These are phyloP conservation scores for Nemania sp. DNA, from an alignment of 2,329 filamentous ascomycete species.

Conservation along the genomic window DNA sequence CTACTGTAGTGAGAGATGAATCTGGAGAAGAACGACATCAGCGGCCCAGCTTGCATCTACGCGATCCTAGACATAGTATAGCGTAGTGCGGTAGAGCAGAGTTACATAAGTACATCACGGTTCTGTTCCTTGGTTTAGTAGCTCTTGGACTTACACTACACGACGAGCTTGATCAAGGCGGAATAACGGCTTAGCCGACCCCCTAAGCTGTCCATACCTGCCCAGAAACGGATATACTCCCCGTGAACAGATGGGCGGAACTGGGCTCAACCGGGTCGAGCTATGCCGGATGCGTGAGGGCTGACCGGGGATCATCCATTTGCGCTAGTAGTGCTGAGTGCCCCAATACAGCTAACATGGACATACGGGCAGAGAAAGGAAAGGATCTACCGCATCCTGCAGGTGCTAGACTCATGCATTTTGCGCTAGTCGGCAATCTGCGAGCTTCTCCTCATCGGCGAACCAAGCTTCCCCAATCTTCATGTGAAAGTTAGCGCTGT, in stretches of 20 bases:
- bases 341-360: constrained; percentile 27
- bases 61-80: too few species aligned
- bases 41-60: too few species aligned
- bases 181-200: not conserved
- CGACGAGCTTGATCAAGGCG: too few species aligned
- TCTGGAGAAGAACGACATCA: too few species aligned
- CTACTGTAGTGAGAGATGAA: too few species aligned
- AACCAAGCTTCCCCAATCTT: constrained; percentile 14
- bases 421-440: constrained; percentile 14
- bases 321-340: constrained; percentile 9
- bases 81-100: too few species aligned
- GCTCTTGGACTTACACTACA: too few species aligned
- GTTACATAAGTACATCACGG: too few species aligned
- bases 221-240: constrained; percentile 17
- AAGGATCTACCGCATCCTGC: constrained; percentile 17
- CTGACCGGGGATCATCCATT: not conserved
- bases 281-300: constrained; percentile 3
- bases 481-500: constrained; percentile 17
- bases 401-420: not conserved
- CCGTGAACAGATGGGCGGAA: constrained; percentile 9
- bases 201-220: not conserved
- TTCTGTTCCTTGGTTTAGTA: too few species aligned
- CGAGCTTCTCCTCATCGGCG: constrained; percentile 7
- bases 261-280: constrained; percentile 8
- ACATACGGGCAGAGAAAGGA: constrained; percentile 15